Base-by-base conservation (phyloP, 495 filamentous ascomycete genomes). In the Penicillium flavigenum region DNA sequence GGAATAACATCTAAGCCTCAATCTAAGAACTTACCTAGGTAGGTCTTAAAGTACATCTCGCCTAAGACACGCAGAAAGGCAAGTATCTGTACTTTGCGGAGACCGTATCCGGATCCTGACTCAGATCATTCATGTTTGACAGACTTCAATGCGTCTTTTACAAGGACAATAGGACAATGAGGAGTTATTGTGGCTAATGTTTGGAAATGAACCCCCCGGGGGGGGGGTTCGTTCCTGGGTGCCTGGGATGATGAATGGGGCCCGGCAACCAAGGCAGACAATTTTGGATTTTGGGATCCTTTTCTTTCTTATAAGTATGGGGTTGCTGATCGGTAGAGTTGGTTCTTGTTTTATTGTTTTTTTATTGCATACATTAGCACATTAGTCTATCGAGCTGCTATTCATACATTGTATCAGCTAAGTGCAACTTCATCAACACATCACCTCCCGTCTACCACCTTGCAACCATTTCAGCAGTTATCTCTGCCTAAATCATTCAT, bases 241-340 rank as follows among this genome's bases (percentile, higher is more conserved):
- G 54, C 54, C 57, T 61, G 54, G 36, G 43, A 26, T 46, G 36
- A 17, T 46, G 22, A 46, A 41, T 57, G 60, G 55, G 43, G 42
- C 17, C 14, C 29, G 26, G 29, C 10, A 16, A 49, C 34, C 57
- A 54, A 49, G 57, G 61, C 61, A 56, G 56, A 60, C 46, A 44
- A 50, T 31, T 39, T 49, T 26, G 34, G 26, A 50, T 31, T 39
- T 49, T 26, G 34, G 26, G 50, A 5, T 39, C 4, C 4, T 4
- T 12, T 36, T 27, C 20, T 41, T 42, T 19, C 9, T n/a, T 56
- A 55, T 59, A 54, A 54, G 43, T 59, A 53, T 54, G 22, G 36
- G n/a, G 36, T 39, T 17, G n/a, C n/a, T 39, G 20, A 42, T 34
- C 32, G 26, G 5, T 19, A 9, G 16, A 20, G 26, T 19, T n/a